Evolutionary conservation across 352 stramenopile species (phyloP), one percentile per base, ranked within the genome.

Genomic region (Phytopythium chamaehyphon): DNA sequence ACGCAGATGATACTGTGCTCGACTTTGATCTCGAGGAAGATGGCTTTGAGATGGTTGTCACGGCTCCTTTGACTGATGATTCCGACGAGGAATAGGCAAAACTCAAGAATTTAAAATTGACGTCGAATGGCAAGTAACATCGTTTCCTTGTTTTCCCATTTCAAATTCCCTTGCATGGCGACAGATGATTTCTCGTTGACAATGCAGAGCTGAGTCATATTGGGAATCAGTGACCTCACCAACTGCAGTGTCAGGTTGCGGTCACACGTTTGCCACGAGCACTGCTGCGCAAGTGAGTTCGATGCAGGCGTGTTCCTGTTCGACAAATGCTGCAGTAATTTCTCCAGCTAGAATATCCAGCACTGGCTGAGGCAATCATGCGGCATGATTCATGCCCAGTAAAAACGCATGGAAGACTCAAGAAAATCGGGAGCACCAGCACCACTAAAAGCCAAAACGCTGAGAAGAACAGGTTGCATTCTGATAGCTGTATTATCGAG

Each of bases 11-110:
- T 40, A 68, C 73, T 33, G 28, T 33, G 38, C 84, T 76, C 47
- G 70, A 88, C 36, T 92, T 90, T 59, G 76, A 69, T 69, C 64
- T 93, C 18, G 83, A 91, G 35, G 75, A 90, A 40, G 81, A 92
- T 47, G 81, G 81, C 26, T 93, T 93, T 52, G 83, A 93, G 66
- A 79, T 91, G 9, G 24, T 88, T 11, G 74, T 87, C 1, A 11
- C 54, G 16, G 15, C 51, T 1, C 47, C 36, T 26, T 35, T 46
- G 12, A 28, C 55, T 19, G 50, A 56, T 10, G 54, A 47, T 5
- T 42, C 39, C 2, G 45, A 24, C 14, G 39, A 51, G 19, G 19
- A 33, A 9, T 33, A 33, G 28, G 28, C 28, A 33, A 33, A 33
- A 33, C 5, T 9, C 28, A 33, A 10, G 28, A 33, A 33, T 10